Conservation (phyloP, 306 rosid species). For the Pueraria montana region DNA sequence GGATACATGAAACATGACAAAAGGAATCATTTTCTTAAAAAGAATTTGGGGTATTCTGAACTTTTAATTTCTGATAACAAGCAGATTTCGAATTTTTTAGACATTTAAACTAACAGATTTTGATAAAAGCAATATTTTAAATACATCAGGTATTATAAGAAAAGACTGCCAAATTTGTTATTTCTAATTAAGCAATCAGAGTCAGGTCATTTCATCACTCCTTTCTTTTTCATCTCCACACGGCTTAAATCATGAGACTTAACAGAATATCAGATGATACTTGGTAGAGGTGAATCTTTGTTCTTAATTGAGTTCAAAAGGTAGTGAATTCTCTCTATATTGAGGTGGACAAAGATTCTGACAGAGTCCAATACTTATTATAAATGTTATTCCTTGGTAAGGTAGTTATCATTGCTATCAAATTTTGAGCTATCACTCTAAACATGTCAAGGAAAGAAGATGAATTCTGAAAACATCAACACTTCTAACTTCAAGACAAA, state of each 20-base stretch:
- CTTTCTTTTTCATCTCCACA: neutral
- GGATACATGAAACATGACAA: neutral
- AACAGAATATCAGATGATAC: neutral
- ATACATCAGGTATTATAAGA: neutral
- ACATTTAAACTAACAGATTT: neutral
- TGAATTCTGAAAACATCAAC: neutral
- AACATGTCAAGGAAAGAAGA: slow-evolving; percentile 21
- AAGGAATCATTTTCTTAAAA: slow-evolving; percentile 7
- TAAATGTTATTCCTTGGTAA: slow-evolving; percentile 1
- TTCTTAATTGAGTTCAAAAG: slow-evolving; percentile 15
- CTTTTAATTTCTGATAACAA: slow-evolving; percentile 14
- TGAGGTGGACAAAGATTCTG: slow-evolving; percentile 19
- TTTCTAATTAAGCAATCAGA: slow-evolving; percentile 17
- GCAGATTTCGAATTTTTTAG: neutral
- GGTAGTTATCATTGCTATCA: neutral
- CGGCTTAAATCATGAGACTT: slow-evolving; percentile 17
- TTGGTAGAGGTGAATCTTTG: neutral
- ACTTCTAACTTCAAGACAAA: slow-evolving; percentile 4
- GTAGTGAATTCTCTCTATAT: neutral
- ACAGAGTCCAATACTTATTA: neutral
- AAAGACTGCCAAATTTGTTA: slow-evolving; percentile 7
- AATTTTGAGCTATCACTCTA: slow-evolving; percentile 19
- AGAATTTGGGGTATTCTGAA: neutral
- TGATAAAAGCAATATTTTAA: neutral
- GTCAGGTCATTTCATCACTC: neutral